A percentile compares a stretch with the other conserved stretches of the same genome.
These are phyloP conservation scores for Solanum hybrid DNA, from an alignment of 305 asterid genomes.

Conservation along the genomic window DNA sequence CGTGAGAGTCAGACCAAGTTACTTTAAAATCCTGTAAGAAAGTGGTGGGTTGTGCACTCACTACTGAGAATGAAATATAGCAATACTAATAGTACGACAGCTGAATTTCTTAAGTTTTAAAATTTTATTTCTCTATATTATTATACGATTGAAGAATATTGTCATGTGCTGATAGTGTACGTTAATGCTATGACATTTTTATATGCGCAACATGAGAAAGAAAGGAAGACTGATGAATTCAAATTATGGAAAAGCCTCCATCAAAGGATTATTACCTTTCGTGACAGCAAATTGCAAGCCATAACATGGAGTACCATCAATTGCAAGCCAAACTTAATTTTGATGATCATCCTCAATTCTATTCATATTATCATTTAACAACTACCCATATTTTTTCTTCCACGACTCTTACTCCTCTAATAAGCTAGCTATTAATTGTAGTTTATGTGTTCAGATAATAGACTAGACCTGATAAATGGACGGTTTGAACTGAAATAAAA, in stretches of 20 bases:
- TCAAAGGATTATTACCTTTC: constrained; percentile 25
- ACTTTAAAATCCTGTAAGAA: constrained; percentile 48
- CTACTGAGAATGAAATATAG: constrained; percentile 20
- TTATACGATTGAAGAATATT: not conserved
- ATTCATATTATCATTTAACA: not conserved
- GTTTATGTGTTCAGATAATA: no score
- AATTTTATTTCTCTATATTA: no score
- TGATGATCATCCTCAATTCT: not conserved
- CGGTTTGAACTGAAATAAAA: not conserved
- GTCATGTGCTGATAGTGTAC: not conserved
- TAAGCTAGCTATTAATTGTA: not conserved
- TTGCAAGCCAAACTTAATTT: not conserved
- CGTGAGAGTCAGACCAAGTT: constrained; percentile 72
- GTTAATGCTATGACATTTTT: constrained; percentile 10
- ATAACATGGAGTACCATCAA: constrained; percentile 52
- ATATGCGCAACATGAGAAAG: constrained; percentile 4
- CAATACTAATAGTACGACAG: not conserved
- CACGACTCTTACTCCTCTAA: not conserved
- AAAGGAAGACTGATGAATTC: constrained; percentile 19
- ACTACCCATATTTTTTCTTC: not conserved
- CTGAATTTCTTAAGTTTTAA: constrained; percentile 7
- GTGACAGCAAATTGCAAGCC: constrained; percentile 58
- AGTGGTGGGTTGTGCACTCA: constrained; percentile 58
- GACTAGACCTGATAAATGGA: not conserved
- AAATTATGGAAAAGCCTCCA: constrained; percentile 14